Evolutionary conservation across 805 yeast genomes (phyloP), one percentile per base, ranked within the genome.

Genomic region (Candida sakaeoensis): DNA sequence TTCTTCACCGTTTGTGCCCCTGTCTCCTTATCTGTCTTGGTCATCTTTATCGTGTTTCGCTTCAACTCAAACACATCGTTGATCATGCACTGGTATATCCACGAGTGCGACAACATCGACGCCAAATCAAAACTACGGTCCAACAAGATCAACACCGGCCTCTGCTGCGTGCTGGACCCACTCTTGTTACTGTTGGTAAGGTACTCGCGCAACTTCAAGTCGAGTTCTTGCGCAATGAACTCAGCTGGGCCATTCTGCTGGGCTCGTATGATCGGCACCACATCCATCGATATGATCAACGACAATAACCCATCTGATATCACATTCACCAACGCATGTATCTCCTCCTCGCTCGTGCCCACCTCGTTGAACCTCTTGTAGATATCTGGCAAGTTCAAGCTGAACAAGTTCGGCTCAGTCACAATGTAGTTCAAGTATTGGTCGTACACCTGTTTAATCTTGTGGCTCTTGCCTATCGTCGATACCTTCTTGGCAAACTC

Each of bases 51-150:
- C 17, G 96, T 83, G 58, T 91, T 90, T 55, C 95, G 76, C 48
- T 81, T 76, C 52, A 93, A 71, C 38, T 78, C 75, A 58, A 93
- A 87, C 4, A 89, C 93, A 58, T 93, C 99, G 54, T 90, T 85
- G 14, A 93, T 93, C 78, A 93, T 81, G 54, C 96, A 89, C 66
- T 91, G 96, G 60, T 93, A 93, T 36, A 95, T 90, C 97, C 98
- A 91, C 9, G 97, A 87, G 63, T 93, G 99, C 1, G 91, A 78
- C 61, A 93, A 82, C 97, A 93, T 91, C 12, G 95, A 83, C 2
- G 93, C 82, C 45, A 93, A 70, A 62, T 93, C 98, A 43, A 93
- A 72, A 56, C 84, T 86, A 60, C 99, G 75, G 63, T 93, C 99
- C 33, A 93, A 63, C 29, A 93, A 61, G 23, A 95, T 73, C 51